Base-by-base conservation (phyloP, 148 eudicot species). In the Arctostaphylos glauca region DNA sequence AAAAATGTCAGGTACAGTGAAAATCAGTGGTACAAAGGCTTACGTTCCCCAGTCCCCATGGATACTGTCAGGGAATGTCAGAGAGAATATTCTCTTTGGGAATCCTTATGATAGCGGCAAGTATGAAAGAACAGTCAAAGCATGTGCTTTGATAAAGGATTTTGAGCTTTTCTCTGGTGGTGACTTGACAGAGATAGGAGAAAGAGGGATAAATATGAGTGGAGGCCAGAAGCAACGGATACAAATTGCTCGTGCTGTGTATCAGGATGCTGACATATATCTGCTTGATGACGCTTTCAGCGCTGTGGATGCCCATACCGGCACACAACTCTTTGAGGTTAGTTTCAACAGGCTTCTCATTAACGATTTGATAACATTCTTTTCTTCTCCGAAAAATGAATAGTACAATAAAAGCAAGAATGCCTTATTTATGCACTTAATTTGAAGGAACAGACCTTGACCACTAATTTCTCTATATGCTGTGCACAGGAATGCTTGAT, bases 171-270 rank as follows among this genome's bases (percentile, higher is more conserved):
- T 97, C 74, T 83, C 91, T 59, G 90, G 89, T 70, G 99, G 98
- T 1, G 99, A 97, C 84, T 78, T 92, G 9, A 97, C 99, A 3
- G 97, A 97, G 83, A 97, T 97, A 10, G 99, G 99, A 43, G 99
- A 97, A 83, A 86, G 98, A 88, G 98, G 99, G 68, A 94, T 94
- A 38, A 97, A 94, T 76, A 97, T 97, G 99, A 97, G 99, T 19
- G 99, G 99, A 10, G 99, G 99, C 12, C 99, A 94, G 82, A 96
- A 96, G 87, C 99, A 96, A 84, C 89, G 99, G 83, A 96, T 96
- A 83, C 99, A 96, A 88, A 94, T 97, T 81, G 99, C 99, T 54
- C 97, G 99, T 8, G 99, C 99, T 9, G 99, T 89, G 10, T 97
- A 97, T 81, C 94, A 97, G 77, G 95, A 97, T 78, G 96, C 97